Base-by-base conservation (phyloP, 2,329 filamentous ascomycete species). In the Chalaropsis thielavioides region DNA sequence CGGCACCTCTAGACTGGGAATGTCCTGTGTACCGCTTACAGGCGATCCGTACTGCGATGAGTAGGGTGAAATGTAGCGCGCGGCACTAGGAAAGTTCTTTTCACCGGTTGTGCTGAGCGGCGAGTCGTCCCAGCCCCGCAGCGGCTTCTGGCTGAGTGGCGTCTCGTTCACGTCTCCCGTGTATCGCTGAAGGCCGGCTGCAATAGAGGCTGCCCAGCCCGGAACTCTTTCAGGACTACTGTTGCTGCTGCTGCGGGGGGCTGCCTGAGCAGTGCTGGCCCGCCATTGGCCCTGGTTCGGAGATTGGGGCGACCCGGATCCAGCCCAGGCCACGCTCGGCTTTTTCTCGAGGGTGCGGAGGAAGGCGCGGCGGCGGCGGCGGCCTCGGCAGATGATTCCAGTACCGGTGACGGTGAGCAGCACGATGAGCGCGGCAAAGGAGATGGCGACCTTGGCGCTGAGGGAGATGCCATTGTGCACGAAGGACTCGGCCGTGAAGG, bases 11-110 rank as follows among this genome's bases (percentile, higher is more conserved):
- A 44, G 22, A 6, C 27, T 54, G 4, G 54, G 51, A 38, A 22
- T 59, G 35, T 44, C 35, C 51, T 59, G 49, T 13, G 51, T 46
- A 8, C 63, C 17, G 63, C 76, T 81, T 67, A 82, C 76, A 0
- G 83, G 83, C 69, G 81, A 84, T 71, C 76, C 82, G 73, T 79
- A 85, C 67, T 83, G 80, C 49, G 81, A 83, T 22, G 76, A 77
- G 70, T 85, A 86, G 0, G 83, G 83, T 2, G 81, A 84, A 68
- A 83, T 79, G 72, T 84, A 83, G 6, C 75, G 77, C 17, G 60
- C 58, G 17, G 62, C 17, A 24, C 51, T 31, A 0, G 75, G 73
- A 68, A 75, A 77, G 0, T 69, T 67, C 67, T 73, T 73, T 58
- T 78, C 76, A 1, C 75, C 75, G 54, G 71, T 71, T 1, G 74